Conservation (phyloP, 345 rosid species). For the Turritis glabra region DNA sequence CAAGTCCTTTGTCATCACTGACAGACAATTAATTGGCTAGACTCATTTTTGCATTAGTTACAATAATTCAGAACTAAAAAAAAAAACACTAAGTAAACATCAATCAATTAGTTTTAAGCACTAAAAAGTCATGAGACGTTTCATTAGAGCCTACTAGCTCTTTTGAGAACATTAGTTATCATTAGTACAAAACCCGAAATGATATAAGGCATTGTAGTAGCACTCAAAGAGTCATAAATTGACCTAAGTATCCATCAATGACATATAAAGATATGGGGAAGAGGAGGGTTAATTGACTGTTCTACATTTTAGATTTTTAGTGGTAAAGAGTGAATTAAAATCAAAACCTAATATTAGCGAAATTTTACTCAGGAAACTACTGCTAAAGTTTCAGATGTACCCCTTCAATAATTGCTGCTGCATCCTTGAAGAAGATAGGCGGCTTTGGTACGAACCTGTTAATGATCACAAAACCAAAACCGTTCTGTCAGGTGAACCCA, state of each 20-base stretch:
- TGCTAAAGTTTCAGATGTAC: neutral
- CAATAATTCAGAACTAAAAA: too few species aligned
- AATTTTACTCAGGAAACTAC: neutral
- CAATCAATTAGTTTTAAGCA: too few species aligned
- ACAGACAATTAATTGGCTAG: too few species aligned
- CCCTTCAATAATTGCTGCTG: constrained; percentile 30
- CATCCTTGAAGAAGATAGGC: constrained; percentile 58
- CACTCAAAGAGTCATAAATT: neutral
- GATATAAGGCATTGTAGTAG: neutral
- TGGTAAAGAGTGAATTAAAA: neutral
- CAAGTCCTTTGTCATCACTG: too few species aligned
- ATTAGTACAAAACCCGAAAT: neutral
- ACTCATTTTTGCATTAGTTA: too few species aligned
- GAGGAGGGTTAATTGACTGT: neutral
- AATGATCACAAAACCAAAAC: neutral
- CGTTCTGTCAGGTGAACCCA: neutral
- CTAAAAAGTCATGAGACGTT: too few species aligned
- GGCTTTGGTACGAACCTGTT: constrained; percentile 72
- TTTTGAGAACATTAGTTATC: neutral
- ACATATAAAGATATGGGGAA: neutral
- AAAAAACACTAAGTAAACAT: too few species aligned
- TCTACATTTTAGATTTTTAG: neutral
- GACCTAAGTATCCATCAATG: neutral
- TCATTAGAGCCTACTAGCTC: neutral
- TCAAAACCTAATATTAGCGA: constrained; percentile 13